Conservation (phyloP, 2,329 filamentous ascomycete species). For the Thermochaetoides dissita region DNA sequence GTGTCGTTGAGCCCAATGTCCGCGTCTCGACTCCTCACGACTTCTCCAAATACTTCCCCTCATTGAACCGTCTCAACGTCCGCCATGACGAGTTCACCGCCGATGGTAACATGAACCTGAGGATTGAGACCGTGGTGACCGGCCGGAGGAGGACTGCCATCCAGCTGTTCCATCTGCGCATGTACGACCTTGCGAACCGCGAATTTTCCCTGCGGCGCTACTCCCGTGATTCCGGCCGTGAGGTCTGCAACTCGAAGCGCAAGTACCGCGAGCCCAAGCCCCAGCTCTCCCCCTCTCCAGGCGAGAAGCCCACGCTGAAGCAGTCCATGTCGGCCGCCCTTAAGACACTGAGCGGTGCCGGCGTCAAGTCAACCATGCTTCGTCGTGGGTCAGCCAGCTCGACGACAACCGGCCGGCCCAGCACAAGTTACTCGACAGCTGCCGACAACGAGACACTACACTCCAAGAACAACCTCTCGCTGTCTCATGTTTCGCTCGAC, state of each 20-base stretch:
- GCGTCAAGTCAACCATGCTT: constrained; percentile 21
- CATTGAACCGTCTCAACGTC: constrained; percentile 64
- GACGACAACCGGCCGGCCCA: constrained; percentile 19
- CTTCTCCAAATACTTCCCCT: constrained; percentile 78
- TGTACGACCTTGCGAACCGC: constrained; percentile 76
- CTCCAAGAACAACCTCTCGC: constrained; percentile 12
- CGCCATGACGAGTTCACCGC: constrained; percentile 79
- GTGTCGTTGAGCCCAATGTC: constrained; percentile 49
- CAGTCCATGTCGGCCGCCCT: constrained; percentile 36
- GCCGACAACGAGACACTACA: constrained; percentile 20
- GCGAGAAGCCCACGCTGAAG: constrained; percentile 29
- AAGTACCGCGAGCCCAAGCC: constrained; percentile 44
- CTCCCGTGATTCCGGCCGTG: constrained; percentile 80
- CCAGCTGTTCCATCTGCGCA: constrained; percentile 81
- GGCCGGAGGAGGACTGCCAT: constrained; percentile 53
- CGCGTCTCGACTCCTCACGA: constrained; percentile 66
- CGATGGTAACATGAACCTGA: constrained; percentile 94
- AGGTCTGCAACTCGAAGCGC: constrained; percentile 74
- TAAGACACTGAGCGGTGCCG: constrained; percentile 26
- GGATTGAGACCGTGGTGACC: constrained; percentile 64
- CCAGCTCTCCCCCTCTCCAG: constrained; percentile 16
- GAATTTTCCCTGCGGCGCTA: constrained; percentile 88
- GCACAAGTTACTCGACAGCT: constrained; percentile 23
- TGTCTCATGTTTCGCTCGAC: constrained; percentile 19
- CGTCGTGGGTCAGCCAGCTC: constrained; percentile 24